phyloP scores from a whole-genome alignment of 1,139 yeast species.

The Lodderomyces orthopsilosis region DNA sequence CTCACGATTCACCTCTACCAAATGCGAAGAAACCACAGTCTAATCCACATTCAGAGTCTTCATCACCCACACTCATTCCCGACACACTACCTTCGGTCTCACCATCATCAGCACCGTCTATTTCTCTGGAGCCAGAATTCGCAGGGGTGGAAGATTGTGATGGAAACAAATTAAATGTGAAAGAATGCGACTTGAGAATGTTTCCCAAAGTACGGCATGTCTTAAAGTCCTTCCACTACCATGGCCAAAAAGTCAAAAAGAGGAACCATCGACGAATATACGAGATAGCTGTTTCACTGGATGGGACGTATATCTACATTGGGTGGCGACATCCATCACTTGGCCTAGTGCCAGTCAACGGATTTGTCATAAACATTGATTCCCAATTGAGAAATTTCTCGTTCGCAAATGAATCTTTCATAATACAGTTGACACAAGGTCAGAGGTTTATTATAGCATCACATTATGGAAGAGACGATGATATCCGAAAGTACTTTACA shows the following conservation, averaged over 20 bases:
- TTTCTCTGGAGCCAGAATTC: not conserved
- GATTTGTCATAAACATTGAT: slow-evolving; percentile 11
- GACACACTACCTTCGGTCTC: not conserved
- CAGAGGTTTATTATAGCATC: slow-evolving; percentile 10
- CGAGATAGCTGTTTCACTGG: slow-evolving; percentile 10
- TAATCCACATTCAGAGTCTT: not conserved
- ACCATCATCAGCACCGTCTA: not conserved
- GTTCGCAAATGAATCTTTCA: slow-evolving; percentile 10
- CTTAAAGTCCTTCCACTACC: slow-evolving; percentile 7
- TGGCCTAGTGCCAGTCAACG: slow-evolving; percentile 4
- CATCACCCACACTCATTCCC: not conserved
- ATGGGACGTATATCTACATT: slow-evolving; percentile 12
- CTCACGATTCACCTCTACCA: not conserved
- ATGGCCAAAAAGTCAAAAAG: slow-evolving; percentile 1
- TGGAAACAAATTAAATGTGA: slow-evolving; percentile 4
- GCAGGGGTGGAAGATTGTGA: slow-evolving; percentile 8
- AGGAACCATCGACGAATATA: not conserved
- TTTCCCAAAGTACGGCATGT: slow-evolving; percentile 5
- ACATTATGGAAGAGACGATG: slow-evolving; percentile 12
- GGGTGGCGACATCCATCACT: slow-evolving; percentile 4
- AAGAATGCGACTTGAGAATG: not conserved
- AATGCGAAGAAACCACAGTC: not conserved
- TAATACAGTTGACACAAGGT: slow-evolving; percentile 10
- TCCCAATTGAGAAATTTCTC: slow-evolving; percentile 11
- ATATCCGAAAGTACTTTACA: slow-evolving; percentile 14